Base-by-base conservation (phyloP, 805 yeast genomes). In the Saturnispora galanensis region DNA sequence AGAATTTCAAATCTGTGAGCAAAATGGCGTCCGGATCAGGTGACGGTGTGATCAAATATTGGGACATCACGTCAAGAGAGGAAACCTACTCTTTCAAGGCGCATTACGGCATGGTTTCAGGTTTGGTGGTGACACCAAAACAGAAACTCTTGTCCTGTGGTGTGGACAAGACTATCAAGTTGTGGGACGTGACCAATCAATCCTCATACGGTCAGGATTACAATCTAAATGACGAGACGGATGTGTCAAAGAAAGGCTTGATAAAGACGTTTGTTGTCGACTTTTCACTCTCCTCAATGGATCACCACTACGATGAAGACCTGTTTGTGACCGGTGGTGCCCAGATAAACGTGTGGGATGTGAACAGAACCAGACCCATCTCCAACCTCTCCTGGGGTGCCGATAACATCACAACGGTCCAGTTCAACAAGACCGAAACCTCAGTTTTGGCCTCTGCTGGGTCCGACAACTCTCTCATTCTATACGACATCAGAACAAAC, bases 321-420 rank as follows among this genome's bases (percentile, higher is more conserved):
- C 54, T 73, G 34, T 93, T 93, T 65, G 95, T 85, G 5, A 89
- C 98, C 5, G 97, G 96, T 31, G 97, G 98, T 49, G 84, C 86
- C 0, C 69, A 74, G 13, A 83, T 94, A 45, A 87, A 89, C 58
- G 63, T 94, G n/a, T 93, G 99, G 99, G 95, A 93, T 62, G 68
- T 78, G 44, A 73, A 74, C 51, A 73, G 98, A 55, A 77, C 86
- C 26, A 79, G 83, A 55, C 88, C 95, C 26, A 62, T 83, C 3
- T 71, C 86, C 6, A 74, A 86, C 53, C 66, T 93, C 41, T 77
- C 94, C 2, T 93, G 99, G 99, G 98, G 97, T 41, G 95, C 95
- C 9, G 98, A 93, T 61, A 88, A 88, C 58, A 72, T 90, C 44
- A 79, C 72, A 44, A 71, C 80, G 6, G 96, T 90, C 31, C 77